These are phyloP conservation scores for Sporothrix luriei DNA, from an alignment of 2,329 filamentous ascomycete species.

Conservation along the genomic window DNA sequence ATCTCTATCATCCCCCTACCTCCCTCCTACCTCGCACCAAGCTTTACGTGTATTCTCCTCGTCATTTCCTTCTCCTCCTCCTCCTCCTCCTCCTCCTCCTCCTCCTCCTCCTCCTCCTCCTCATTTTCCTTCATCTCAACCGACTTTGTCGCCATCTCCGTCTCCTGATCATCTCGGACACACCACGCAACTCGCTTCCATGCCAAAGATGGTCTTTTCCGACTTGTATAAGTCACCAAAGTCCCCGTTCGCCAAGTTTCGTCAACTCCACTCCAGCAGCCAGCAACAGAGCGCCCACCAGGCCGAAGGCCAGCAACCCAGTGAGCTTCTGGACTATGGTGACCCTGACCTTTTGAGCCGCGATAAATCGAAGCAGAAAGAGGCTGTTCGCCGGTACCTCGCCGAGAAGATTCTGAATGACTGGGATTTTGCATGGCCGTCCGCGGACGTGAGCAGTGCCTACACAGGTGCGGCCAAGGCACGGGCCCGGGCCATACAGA, in stretches of 20 bases:
- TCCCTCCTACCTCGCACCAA: slow-evolving; percentile 1
- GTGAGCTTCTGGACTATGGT: slow-evolving; percentile 47
- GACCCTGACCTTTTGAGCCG: slow-evolving; percentile 63
- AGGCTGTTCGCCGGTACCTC: slow-evolving; percentile 61
- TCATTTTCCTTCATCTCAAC: neutral
- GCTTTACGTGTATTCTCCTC: neutral
- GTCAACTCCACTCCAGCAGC: slow-evolving; percentile 45
- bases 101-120: neutral
- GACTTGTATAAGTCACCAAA: slow-evolving; percentile 61
- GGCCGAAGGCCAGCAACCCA: neutral
- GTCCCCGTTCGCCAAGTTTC: slow-evolving; percentile 56
- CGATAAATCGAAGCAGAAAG: slow-evolving; percentile 65
- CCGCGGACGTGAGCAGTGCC: slow-evolving; percentile 30
- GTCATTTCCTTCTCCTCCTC: slow-evolving; percentile 5
- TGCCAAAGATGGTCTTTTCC: slow-evolving; percentile 58
- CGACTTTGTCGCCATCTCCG: neutral
- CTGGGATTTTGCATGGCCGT: slow-evolving; percentile 64
- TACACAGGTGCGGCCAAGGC: neutral
- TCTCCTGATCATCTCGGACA: neutral
- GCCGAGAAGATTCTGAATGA: slow-evolving; percentile 58
- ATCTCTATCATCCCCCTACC: neutral
- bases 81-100: neutral
- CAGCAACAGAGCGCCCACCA: slow-evolving; percentile 35
- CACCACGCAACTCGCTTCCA: neutral
- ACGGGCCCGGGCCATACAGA: neutral